Base-by-base conservation (phyloP, 345 rosid species). In the Mercurialis annua region DNA sequence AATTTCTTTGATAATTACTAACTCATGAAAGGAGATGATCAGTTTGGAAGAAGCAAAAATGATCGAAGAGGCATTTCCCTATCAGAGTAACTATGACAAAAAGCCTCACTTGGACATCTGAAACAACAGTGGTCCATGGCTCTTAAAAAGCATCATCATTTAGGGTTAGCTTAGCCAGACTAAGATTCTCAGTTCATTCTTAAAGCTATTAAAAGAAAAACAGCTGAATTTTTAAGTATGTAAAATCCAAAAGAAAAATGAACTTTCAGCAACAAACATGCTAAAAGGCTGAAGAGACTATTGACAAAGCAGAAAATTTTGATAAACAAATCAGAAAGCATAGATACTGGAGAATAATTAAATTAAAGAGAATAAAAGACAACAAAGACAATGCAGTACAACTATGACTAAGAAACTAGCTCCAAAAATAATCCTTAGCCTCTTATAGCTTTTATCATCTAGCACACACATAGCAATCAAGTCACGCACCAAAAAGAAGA, bases 51-150 rank as follows among this genome's bases (percentile, higher is more conserved):
- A 2, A 50, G 2, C 14, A 49, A 38, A 18, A 12, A 46, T 0
- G 10, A 18, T 7, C 5, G 34, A 26, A 55, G 26, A 10, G 0
- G 27, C 6, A 14, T 17, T 43, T 1, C 69, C 72, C 77, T 56
- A 75, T 77, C 79, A 81, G 78, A 67, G 82, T 79, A 77, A 79
- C 83, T 77, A 79, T 84, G 83, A 83, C 77, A 72, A 65, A 65
- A 68, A 79, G 82, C 83, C 57, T 65, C 81, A 76, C 57, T 29
- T 81, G 81, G 74, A 73, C 38, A 49, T 16, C 57, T 29, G 79
- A 80, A 72, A 73, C 38, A 49, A 12, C 11, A 8, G 11, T 71
- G 29, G 56, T 73, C 82, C 83, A 75, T 77, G 70, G 79, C 82
- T 65, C 68, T 55, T 4, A 47, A 60, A 63, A 40, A 51, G 15